Conservation (phyloP, 768 basidiomycete genomes). For the Lyophyllum atratum region DNA sequence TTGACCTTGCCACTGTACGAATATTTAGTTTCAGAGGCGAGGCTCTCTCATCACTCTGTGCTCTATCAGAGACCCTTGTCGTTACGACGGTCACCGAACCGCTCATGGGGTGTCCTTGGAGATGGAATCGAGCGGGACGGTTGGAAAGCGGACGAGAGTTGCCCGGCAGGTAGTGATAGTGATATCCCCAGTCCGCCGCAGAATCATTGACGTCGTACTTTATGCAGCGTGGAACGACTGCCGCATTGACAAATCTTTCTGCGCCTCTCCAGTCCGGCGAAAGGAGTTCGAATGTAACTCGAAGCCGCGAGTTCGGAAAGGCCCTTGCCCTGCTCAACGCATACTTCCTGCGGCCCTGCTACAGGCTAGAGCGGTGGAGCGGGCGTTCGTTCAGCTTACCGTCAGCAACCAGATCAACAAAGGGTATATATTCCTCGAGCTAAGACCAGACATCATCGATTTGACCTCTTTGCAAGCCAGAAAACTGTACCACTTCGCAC, state of each 20-base stretch:
- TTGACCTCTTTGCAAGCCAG: conserved; percentile 37
- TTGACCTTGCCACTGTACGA: conserved; percentile 63
- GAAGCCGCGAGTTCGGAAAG: conserved; percentile 89
- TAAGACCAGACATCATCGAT: not conserved
- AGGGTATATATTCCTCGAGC: conserved; percentile 53
- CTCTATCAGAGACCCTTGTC: conserved; percentile 67
- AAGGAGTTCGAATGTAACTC: conserved; percentile 89
- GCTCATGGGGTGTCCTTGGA: conserved; percentile 83
- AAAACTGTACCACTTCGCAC: conserved; percentile 75
- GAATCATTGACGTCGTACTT: not conserved
- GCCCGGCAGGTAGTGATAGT: conserved; percentile 72
- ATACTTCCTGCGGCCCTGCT: no score
- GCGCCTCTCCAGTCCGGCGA: conserved; percentile 79
- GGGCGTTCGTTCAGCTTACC: conserved; percentile 71
- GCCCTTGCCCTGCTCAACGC: conserved; percentile 80
- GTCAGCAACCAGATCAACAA: conserved; percentile 70
- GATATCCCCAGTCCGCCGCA: not conserved
- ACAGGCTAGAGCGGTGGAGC: no score
- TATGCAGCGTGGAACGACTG: conserved; percentile 82
- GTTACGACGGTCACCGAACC: conserved; percentile 77
- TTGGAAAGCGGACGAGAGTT: conserved; percentile 57
- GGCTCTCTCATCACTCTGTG: conserved; percentile 92
- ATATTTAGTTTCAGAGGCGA: conserved; percentile 98
- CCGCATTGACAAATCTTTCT: conserved; percentile 73
- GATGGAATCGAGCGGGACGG: conserved; percentile 65